Conservation (phyloP, 345 rosid species). For the Rhodamnia argentea region DNA sequence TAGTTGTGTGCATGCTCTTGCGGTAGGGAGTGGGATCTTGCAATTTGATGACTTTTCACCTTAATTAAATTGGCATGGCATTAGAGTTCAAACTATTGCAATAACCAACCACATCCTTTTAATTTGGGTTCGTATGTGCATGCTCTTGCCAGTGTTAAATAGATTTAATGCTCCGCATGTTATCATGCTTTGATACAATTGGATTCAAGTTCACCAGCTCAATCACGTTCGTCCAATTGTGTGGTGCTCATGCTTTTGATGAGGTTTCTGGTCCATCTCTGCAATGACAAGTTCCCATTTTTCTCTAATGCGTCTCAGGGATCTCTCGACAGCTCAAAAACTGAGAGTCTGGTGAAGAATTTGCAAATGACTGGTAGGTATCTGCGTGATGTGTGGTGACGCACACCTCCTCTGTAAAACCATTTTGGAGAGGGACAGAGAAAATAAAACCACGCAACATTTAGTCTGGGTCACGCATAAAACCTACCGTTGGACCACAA, state of each 20-base stretch:
- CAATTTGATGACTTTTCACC: not conserved
- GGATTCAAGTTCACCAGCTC: not conserved
- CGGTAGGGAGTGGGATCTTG: not conserved
- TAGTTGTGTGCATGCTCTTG: not conserved
- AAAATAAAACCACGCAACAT: not conserved
- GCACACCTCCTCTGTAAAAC: not conserved
- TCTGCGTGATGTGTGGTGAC: conserved; percentile 88
- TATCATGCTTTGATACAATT: not conserved
- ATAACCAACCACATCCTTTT: not conserved
- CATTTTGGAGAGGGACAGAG: not conserved
- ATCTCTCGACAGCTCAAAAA: conserved; percentile 57
- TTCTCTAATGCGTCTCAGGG: conserved; percentile 36
- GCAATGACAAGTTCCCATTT: not conserved
- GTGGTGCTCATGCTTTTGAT: not conserved
- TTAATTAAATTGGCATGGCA: not conserved
- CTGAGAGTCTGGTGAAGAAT: conserved; percentile 82
- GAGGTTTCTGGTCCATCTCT: not conserved
- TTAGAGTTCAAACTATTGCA: not conserved
- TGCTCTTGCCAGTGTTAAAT: not conserved
- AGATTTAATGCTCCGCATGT: not conserved
- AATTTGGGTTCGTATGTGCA: not conserved
- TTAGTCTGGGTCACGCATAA: not conserved
- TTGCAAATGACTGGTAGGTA: conserved; percentile 86
- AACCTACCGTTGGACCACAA: not conserved
- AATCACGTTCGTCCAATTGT: not conserved